Evolutionary conservation across 345 rosid genomes (phyloP).

Genomic region (Trapa bicornis): DNA sequence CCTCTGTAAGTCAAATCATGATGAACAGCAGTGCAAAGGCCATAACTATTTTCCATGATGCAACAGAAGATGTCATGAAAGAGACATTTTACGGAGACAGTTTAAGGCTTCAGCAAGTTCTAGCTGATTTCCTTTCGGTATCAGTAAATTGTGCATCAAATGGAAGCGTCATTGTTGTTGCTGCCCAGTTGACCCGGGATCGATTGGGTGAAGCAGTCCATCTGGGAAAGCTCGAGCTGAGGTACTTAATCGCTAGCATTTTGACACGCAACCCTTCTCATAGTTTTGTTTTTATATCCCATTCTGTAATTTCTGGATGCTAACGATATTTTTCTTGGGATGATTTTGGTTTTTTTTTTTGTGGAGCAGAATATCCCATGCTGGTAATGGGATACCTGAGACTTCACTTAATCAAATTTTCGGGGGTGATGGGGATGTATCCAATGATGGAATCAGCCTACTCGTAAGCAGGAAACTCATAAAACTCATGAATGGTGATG

Average conservation of each 20-base stretch:
- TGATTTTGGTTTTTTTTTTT: not conserved
- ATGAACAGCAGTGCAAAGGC: slow-evolving; percentile 52
- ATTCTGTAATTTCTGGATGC: not conserved
- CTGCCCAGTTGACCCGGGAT: slow-evolving; percentile 51
- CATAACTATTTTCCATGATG: slow-evolving; percentile 40
- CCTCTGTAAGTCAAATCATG: slow-evolving; percentile 64
- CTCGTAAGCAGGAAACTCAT: slow-evolving; percentile 62
- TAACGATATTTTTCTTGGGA: not conserved
- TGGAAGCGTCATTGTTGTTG: slow-evolving; percentile 41
- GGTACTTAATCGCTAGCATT: slow-evolving; percentile 26
- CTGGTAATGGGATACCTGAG: slow-evolving; percentile 60
- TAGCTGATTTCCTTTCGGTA: slow-evolving; percentile 56
- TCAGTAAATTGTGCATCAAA: slow-evolving; percentile 48
- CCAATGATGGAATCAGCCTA: slow-evolving; percentile 68
- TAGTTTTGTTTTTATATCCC: not conserved
- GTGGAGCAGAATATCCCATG: slow-evolving; percentile 44
- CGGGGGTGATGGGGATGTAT: slow-evolving; percentile 38
- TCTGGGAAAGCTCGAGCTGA: slow-evolving; percentile 56
- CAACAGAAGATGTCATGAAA: slow-evolving; percentile 34
- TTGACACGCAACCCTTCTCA: not conserved
- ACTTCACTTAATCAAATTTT: slow-evolving; percentile 64
- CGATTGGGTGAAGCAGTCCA: slow-evolving; percentile 60
- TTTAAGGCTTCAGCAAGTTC: slow-evolving; percentile 70
- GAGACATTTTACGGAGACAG: slow-evolving; percentile 69
- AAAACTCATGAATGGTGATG: slow-evolving; percentile 88